phyloP scores from a whole-genome alignment of 2,329 filamentous ascomycete species.

The Penicillium psychrosexuale region DNA sequence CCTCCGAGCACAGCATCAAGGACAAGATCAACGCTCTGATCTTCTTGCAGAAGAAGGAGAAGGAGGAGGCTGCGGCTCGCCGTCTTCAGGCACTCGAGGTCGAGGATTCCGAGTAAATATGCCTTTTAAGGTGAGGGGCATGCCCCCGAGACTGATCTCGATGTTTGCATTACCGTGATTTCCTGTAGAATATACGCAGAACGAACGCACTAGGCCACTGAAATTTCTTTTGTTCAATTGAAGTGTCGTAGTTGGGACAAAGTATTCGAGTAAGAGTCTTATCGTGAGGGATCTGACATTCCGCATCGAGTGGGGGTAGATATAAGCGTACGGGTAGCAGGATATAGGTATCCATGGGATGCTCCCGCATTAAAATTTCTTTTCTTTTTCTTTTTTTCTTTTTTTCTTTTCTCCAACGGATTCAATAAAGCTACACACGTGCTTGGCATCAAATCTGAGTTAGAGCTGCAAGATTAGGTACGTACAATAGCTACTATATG shows the following conservation, averaged over 20 bases:
- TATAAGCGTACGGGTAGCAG: background rate
- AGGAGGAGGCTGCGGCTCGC: constrained; percentile 44
- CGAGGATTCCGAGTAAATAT: constrained; percentile 35
- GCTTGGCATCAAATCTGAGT: background rate
- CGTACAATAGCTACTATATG: background rate
- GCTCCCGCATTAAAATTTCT: background rate
- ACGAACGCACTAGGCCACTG: constrained; percentile 25
- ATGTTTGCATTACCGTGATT: constrained; percentile 32
- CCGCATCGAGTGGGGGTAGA: background rate
- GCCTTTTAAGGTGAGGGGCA: constrained; percentile 9
- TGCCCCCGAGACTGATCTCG: constrained; percentile 17
- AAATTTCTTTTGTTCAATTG: constrained; percentile 26
- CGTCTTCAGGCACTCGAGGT: constrained; percentile 27
- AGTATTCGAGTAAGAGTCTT: background rate
- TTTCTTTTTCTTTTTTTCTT: too few relatives aligned
- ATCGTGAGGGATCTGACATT: background rate
- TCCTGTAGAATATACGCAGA: constrained; percentile 37
- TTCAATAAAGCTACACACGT: background rate
- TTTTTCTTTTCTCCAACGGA: background rate
- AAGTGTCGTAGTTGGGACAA: constrained; percentile 6
- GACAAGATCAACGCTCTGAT: constrained; percentile 56
- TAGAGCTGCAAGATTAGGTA: background rate
- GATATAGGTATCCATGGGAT: background rate
- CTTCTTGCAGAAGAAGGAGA: constrained; percentile 46
- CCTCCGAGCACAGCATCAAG: constrained; percentile 37